A percentile compares a stretch with the other conserved stretches of the same genome.
phyloP scores from a whole-genome alignment of 352 stramenopile genomes.

The Phytophthora vignae region DNA sequence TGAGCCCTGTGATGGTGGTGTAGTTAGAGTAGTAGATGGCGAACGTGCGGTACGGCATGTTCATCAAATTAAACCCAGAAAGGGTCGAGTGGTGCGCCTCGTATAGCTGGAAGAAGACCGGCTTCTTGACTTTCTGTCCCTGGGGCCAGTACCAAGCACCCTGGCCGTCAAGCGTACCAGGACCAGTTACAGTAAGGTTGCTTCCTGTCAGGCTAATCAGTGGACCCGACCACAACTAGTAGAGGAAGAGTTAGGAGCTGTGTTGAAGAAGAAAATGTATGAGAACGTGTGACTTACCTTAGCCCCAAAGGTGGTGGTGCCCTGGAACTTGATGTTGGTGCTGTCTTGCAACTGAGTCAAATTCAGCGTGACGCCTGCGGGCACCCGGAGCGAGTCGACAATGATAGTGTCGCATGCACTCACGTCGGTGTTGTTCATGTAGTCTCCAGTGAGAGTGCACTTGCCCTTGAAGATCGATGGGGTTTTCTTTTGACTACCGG shows the following conservation, averaged over 20 bases:
- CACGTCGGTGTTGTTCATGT: background rate
- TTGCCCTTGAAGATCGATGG: background rate
- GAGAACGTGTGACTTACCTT: background rate
- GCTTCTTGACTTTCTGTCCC: background rate
- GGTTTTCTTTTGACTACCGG: background rate
- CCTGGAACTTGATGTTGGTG: background rate
- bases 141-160: slow-evolving; percentile 1
- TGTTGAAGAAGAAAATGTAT: background rate
- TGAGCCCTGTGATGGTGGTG: background rate
- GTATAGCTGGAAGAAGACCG: background rate
- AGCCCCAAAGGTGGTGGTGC: slow-evolving; percentile 2
- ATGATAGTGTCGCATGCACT: background rate
- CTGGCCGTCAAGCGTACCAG: background rate
- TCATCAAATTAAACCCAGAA: background rate
- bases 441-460: background rate
- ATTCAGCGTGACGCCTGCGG: slow-evolving; percentile 1
- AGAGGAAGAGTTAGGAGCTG: background rate
- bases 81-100: background rate
- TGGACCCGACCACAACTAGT: background rate
- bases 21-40: background rate
- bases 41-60: slow-evolving; percentile 1
- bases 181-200: background rate
- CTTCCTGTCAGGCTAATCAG: background rate
- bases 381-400: background rate
- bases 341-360: background rate